These are phyloP conservation scores for Phyllosticta capitalensis DNA, from an alignment of 2,329 filamentous ascomycete species.

Conservation along the genomic window DNA sequence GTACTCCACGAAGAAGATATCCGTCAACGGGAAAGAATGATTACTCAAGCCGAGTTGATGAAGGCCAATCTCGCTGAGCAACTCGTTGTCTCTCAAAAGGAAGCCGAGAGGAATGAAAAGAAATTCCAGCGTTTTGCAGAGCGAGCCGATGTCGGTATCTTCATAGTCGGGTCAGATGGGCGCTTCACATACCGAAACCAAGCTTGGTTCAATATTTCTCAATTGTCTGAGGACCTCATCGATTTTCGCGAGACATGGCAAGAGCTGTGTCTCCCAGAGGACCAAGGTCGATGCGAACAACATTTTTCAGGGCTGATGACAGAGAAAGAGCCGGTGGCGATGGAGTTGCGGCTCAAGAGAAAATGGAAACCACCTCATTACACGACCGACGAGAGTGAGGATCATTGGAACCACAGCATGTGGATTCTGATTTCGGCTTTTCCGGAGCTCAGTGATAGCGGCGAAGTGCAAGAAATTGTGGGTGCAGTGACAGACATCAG, in stretches of 20 bases:
- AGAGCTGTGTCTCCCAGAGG: conserved; percentile 24
- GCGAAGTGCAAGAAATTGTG: conserved; percentile 25
- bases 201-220: conserved; percentile 29
- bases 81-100: conserved; percentile 20
- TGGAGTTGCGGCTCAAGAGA: conserved; percentile 29
- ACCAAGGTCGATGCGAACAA: conserved; percentile 22
- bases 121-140: conserved; percentile 32
- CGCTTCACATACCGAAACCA: conserved; percentile 32
- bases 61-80: conserved; percentile 21
- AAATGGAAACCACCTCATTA: conserved; percentile 20
- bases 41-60: conserved; percentile 25
- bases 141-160: conserved; percentile 32
- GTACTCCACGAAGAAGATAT: conserved; percentile 30
- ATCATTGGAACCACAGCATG: conserved; percentile 14
- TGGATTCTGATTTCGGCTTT: conserved; percentile 26
- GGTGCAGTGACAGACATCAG: conserved; percentile 31
- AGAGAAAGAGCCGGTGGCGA: conserved; percentile 23
- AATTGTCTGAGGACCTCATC: conserved; percentile 13
- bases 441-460: conserved; percentile 18
- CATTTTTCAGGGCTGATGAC: conserved; percentile 23
- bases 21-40: conserved; percentile 25
- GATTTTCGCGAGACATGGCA: conserved; percentile 18
- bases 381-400: conserved; percentile 9
- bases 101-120: conserved; percentile 24
- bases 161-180: conserved; percentile 26